phyloP scores from a whole-genome alignment of 495 filamentous ascomycete genomes.

The Halenospora varia region DNA sequence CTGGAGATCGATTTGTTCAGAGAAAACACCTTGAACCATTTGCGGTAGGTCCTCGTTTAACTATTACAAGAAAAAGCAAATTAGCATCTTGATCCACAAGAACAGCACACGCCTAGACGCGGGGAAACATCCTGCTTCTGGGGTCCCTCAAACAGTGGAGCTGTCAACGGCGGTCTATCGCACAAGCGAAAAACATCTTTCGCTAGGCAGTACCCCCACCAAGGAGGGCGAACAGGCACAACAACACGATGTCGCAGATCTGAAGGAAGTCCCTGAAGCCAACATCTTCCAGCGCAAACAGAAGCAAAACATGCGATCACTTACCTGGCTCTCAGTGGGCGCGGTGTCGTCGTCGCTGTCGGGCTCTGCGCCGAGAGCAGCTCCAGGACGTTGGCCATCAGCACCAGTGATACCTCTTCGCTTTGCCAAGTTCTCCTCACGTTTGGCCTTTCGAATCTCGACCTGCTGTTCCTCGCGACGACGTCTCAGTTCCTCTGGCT shows the following conservation, averaged over 20 bases:
- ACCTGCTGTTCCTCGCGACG: slow-evolving; percentile 99
- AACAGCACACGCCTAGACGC: background rate
- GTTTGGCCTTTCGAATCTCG: slow-evolving; percentile 96
- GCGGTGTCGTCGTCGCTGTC: slow-evolving; percentile 97
- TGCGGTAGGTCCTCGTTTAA: slow-evolving; percentile 95
- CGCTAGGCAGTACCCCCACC: slow-evolving; percentile 24
- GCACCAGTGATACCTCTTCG: slow-evolving; percentile 84
- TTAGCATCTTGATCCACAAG: slow-evolving; percentile 13
- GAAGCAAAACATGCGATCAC: slow-evolving; percentile 25
- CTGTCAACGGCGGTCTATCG: slow-evolving; percentile 4
- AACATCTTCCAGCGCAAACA: background rate
- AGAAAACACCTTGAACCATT: slow-evolving; percentile 98
- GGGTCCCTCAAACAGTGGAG: slow-evolving; percentile 7
- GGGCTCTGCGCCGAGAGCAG: slow-evolving; percentile 76
- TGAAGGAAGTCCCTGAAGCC: background rate
- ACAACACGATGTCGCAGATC: slow-evolving; percentile 12
- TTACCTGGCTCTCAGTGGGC: slow-evolving; percentile 94
- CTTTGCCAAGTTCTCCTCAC: slow-evolving; percentile 98
- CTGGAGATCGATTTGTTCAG: slow-evolving; percentile 95
- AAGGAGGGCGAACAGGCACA: slow-evolving; percentile 20
- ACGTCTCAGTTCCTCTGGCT: slow-evolving; percentile 96
- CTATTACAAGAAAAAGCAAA: slow-evolving; percentile 40
- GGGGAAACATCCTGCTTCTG: background rate
- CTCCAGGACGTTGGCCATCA: slow-evolving; percentile 76
- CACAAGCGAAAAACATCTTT: slow-evolving; percentile 25